Evolutionary conservation across 768 basidiomycete species (phyloP).

Genomic region (Suillus subluteus): DNA sequence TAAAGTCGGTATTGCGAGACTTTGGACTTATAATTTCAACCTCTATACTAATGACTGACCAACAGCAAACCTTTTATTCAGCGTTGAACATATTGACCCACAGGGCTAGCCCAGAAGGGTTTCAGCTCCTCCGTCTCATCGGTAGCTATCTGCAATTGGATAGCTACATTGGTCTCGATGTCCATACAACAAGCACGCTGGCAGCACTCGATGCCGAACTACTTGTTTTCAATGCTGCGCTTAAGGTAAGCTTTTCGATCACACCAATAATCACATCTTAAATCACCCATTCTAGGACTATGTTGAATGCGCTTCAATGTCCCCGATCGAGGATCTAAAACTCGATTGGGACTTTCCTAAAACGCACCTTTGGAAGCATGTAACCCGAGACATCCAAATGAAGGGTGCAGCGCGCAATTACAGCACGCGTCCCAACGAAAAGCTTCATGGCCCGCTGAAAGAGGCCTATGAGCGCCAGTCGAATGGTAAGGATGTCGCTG

Average conservation of each 20-base stretch:
- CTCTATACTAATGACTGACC: too few relatives aligned
- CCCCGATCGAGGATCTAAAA: conserved; percentile 20
- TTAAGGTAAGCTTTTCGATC: conserved; percentile 23
- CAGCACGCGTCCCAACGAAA: conserved; percentile 38
- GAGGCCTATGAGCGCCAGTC: conserved; percentile 30
- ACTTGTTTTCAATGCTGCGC: conserved; percentile 16
- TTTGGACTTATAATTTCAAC: too few relatives aligned
- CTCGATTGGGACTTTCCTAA: conserved; percentile 34
- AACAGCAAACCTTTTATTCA: too few relatives aligned
- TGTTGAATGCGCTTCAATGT: not conserved
- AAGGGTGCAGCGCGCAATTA: conserved; percentile 36
- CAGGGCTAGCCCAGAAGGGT: conserved; percentile 19
- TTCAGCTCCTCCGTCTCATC: conserved; percentile 30
- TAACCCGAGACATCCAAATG: conserved; percentile 32
- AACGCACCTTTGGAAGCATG: conserved; percentile 33
- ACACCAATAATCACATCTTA: not conserved
- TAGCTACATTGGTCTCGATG: conserved; percentile 31
- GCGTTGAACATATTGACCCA: not conserved
- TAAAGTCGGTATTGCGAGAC: too few relatives aligned
- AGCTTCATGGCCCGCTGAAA: conserved; percentile 32
- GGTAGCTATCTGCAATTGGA: conserved; percentile 35
- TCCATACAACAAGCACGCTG: conserved; percentile 13
- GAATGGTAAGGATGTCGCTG: conserved; percentile 38
- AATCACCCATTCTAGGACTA: not conserved
- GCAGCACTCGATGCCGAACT: conserved; percentile 18